Conservation (phyloP, 257 asterid species). For the Ilex asprella region DNA sequence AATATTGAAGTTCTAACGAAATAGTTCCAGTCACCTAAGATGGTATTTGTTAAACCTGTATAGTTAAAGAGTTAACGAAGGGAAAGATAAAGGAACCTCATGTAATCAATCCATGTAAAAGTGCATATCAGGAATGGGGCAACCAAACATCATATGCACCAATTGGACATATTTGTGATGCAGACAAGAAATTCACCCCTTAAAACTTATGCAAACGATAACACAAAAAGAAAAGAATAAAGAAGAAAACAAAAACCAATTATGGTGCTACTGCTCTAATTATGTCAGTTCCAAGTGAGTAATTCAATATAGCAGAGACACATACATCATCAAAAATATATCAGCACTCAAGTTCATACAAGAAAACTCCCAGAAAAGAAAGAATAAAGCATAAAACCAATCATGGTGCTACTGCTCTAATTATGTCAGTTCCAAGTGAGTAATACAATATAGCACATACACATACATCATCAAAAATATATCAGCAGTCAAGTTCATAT, state of each 20-base stretch:
- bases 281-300: background rate
- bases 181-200: background rate
- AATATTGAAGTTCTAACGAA: too few relatives aligned
- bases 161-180: background rate
- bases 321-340: background rate
- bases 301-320: background rate
- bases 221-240: background rate
- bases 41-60: background rate
- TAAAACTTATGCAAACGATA: background rate
- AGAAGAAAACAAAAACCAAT: background rate
- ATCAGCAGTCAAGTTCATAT: background rate
- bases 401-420: background rate
- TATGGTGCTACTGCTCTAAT: background rate
- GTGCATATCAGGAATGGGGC: background rate
- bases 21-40: background rate
- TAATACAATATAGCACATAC: background rate
- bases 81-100: background rate
- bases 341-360: background rate
- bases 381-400: background rate
- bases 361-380: constrained; percentile 2
- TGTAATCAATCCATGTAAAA: background rate
- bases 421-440: background rate
- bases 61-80: background rate
- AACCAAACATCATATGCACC: background rate
- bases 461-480: background rate